A percentile compares a stretch with the other conserved stretches of the same genome.
These are phyloP conservation scores for Noccaea bulbosa DNA, from an alignment of 345 rosid species.

Conservation along the genomic window DNA sequence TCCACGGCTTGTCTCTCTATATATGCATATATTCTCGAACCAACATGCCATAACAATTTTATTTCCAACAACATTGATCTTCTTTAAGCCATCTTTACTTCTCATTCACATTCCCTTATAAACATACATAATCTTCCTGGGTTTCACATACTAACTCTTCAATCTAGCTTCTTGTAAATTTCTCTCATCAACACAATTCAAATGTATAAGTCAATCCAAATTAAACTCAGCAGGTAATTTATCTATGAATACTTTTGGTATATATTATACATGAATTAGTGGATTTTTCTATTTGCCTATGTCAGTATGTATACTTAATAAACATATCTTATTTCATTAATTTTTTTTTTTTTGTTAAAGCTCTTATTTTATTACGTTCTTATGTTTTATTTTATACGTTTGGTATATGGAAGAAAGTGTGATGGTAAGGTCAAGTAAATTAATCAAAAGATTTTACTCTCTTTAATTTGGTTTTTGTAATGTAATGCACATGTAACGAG, in stretches of 20 bases:
- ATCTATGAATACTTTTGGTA: not conserved
- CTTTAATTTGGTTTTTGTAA: not conserved
- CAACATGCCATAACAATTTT: slow-evolving; percentile 6
- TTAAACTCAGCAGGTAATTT: not conserved
- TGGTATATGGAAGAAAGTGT: not conserved
- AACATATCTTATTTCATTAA: no score
- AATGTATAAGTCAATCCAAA: slow-evolving; percentile 28
- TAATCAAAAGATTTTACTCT: not conserved
- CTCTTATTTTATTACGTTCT: not conserved
- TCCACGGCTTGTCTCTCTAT: slow-evolving; percentile 25
- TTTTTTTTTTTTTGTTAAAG: not conserved
- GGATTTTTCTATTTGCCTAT: not conserved
- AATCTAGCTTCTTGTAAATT: slow-evolving; percentile 24
- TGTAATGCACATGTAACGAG: slow-evolving; percentile 2
- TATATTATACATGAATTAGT: not conserved
- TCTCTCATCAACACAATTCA: slow-evolving; percentile 17
- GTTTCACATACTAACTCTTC: slow-evolving; percentile 10
- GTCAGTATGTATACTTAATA: not conserved
- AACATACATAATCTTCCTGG: slow-evolving; percentile 5
- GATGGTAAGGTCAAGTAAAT: not conserved
- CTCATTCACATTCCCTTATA: slow-evolving; percentile 15
- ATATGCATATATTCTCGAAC: slow-evolving; percentile 17
- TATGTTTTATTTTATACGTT: not conserved
- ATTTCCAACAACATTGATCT: slow-evolving; percentile 5
- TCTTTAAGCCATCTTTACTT: slow-evolving; percentile 14